These are phyloP conservation scores for Paraphoma sp. DNA, from an alignment of 2,329 filamentous ascomycete species.

Conservation along the genomic window DNA sequence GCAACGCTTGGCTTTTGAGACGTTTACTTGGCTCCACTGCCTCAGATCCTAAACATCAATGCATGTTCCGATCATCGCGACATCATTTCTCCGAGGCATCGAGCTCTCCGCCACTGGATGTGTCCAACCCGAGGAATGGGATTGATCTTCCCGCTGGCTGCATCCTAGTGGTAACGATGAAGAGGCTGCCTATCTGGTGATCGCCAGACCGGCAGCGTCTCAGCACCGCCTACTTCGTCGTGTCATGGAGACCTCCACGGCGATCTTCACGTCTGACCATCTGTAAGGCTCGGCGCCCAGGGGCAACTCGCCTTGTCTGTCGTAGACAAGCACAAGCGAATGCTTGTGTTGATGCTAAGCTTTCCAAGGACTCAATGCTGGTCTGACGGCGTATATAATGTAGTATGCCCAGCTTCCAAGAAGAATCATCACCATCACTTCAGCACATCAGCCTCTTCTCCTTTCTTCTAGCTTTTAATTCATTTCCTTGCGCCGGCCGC, in stretches of 20 bases:
- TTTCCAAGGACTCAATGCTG: conserved; percentile 16
- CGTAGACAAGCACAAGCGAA: conserved; percentile 17
- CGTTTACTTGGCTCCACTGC: conserved; percentile 18
- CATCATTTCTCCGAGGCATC: conserved; percentile 24
- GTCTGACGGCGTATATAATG: conserved; percentile 36
- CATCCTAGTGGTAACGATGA: conserved; percentile 14
- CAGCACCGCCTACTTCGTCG: conserved; percentile 20
- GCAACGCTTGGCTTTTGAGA: conserved; percentile 33
- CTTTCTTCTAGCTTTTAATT: conserved; percentile 33
- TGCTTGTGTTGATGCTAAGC: conserved; percentile 42
- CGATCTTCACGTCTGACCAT: conserved; percentile 18
- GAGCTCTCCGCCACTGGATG: conserved; percentile 7
- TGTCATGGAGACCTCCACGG: conserved; percentile 25
- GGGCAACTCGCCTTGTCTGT: conserved; percentile 7
- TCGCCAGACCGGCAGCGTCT: conserved; percentile 39
- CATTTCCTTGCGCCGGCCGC: conserved; percentile 46
- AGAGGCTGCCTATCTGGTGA: conserved; percentile 14
- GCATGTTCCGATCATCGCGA: conserved; percentile 20
- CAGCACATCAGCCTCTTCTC: conserved; percentile 37
- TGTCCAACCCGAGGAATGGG: conserved; percentile 15
- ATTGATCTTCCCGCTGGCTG: conserved; percentile 27
- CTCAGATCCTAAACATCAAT: conserved; percentile 42
- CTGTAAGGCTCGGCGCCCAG: conserved; percentile 1
- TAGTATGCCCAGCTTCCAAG: conserved; percentile 11
- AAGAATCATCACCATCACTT: conserved; percentile 30